phyloP scores from a whole-genome alignment of 495 filamentous ascomycete genomes.

The Penicillium crystallinum region DNA sequence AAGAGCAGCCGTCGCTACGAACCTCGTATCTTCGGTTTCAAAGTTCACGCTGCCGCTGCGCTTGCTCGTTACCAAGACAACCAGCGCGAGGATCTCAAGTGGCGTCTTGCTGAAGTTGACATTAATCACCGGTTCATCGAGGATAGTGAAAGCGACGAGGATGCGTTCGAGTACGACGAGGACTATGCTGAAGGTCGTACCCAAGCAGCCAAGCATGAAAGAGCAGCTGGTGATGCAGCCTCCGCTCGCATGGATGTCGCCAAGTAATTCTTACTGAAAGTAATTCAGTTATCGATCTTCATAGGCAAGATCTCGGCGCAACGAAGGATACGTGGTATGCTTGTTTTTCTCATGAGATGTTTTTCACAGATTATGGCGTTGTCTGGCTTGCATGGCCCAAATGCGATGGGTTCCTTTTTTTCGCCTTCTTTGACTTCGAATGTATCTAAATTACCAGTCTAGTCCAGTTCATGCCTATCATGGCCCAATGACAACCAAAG shows the following conservation, averaged over 20 bases:
- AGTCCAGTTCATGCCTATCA: background rate
- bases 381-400: constrained; percentile 13
- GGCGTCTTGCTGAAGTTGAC: constrained; percentile 51
- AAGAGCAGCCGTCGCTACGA: constrained; percentile 84
- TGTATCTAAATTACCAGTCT: constrained; percentile 23
- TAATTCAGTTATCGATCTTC: constrained; percentile 2
- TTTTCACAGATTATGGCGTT: constrained; percentile 29
- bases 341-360: constrained; percentile 18
- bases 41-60: constrained; percentile 84
- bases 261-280: constrained; percentile 19
- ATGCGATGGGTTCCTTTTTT: constrained; percentile 12
- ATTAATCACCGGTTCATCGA: constrained; percentile 54
- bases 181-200: constrained; percentile 15
- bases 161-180: constrained; percentile 46
- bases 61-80: constrained; percentile 86
- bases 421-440: constrained; percentile 17
- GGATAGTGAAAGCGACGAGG: constrained; percentile 49
- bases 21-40: constrained; percentile 89
- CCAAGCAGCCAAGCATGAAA: constrained; percentile 20
- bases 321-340: constrained; percentile 21
- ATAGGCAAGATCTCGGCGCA: constrained; percentile 31
- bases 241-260: constrained; percentile 43
- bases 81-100: constrained; percentile 72
- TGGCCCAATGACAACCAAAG: constrained; percentile 13
- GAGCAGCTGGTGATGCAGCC: constrained; percentile 34